phyloP scores from a whole-genome alignment of 2,329 filamentous ascomycete species.

The Aspergillus terreus region DNA sequence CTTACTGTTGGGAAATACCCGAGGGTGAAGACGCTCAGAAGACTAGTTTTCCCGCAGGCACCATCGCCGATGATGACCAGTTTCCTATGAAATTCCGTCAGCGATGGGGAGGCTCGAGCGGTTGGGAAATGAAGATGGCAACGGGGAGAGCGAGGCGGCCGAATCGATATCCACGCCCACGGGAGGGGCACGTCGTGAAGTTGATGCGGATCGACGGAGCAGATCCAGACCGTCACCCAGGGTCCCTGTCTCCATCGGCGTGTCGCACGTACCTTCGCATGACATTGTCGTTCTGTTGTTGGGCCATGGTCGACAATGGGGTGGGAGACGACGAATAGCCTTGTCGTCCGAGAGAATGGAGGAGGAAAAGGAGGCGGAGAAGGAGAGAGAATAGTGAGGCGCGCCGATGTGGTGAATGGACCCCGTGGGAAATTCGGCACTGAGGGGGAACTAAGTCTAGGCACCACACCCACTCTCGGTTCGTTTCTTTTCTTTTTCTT shows the following conservation, averaged over 20 bases:
- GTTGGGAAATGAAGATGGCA: too few relatives aligned
- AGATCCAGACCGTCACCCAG: not conserved
- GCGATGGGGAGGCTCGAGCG: not conserved
- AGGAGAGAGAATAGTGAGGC: constrained; percentile 1
- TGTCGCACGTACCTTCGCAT: constrained; percentile 54
- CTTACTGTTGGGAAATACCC: constrained; percentile 96
- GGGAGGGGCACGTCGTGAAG: not conserved
- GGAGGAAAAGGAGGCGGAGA: not conserved
- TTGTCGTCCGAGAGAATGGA: not conserved
- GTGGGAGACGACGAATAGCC: not conserved
- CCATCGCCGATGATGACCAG: constrained; percentile 95
- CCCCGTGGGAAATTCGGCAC: not conserved
- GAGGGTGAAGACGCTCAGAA: constrained; percentile 94
- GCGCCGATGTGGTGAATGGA: too few relatives aligned
- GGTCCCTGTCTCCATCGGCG: not conserved
- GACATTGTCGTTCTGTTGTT: constrained; percentile 38
- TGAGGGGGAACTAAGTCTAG: not conserved
- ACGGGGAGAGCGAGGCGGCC: too few relatives aligned
- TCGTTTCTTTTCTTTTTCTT: too few relatives aligned
- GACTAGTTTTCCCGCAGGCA: constrained; percentile 96
- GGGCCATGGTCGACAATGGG: constrained; percentile 28
- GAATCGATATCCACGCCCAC: not conserved
- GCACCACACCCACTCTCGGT: not conserved
- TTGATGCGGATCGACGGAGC: not conserved
- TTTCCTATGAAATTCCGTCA: constrained; percentile 59